Evolutionary conservation across 106 monocot genomes (phyloP), one percentile per base, ranked within the genome.

Genomic region (Dactylorhiza incarnata): DNA sequence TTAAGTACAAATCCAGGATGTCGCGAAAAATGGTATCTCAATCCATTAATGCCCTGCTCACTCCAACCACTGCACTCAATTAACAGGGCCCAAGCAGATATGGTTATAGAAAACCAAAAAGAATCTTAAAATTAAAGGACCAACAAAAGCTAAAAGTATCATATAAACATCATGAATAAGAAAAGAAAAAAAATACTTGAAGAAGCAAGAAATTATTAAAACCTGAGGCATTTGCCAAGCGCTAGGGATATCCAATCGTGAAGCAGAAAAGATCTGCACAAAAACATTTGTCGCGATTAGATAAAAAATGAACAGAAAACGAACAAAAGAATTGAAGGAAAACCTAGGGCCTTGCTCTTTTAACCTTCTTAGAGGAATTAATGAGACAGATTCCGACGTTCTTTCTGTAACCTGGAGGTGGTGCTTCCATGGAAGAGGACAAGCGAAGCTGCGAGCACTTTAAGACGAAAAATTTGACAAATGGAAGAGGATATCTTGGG

Each of bases 161-260:
- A 12, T 8, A 44, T 68, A 68, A 15, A 44, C 16, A 71, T 19
- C 47, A 47, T 48, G 19, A 16, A 47, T 47, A 71, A n/a, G 47
- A 15, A 47, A 16, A 2, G 15, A 19, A 70, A 52, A 37, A 4
- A 65, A 71, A 9, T 10, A 15, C 49, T 4, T 59, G 8, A 37
- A 14, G 9, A 2, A 48, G 9, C 5, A 50, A 51, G 6, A 55
- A 47, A 23, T 20, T 12, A 75, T 49, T 14, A 75, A 67, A 47
- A 95, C 95, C 95, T 95, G 95, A 70, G 95, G 95, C 95, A 95
- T 92, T 79, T 95, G 95, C 95, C 95, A 95, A 14, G 92, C 77
- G 17, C 83, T 79, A 3, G 92, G 90, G 58, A 95, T 80, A 81
- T 90, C 90, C 53, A 95, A 79, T 77, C 95, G 90, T 19, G 92